phyloP scores from a whole-genome alignment of 1,284 basidiomycete genomes.

The Melampsora americana region DNA sequence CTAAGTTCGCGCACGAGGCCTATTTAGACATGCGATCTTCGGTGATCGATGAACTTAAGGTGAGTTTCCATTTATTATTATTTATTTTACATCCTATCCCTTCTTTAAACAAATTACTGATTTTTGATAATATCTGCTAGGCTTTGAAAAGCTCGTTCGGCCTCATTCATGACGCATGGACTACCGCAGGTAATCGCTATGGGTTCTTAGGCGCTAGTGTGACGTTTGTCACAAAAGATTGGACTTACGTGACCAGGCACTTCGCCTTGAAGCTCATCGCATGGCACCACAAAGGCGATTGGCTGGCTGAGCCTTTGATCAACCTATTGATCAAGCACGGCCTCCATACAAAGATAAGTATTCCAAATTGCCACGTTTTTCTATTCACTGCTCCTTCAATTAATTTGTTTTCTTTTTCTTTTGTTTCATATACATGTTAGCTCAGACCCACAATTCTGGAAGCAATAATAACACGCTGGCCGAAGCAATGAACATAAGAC shows the following conservation, averaged over 20 bases:
- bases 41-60: not conserved
- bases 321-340: too few species aligned
- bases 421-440: not conserved
- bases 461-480: constrained; percentile 15
- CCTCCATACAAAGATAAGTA: too few species aligned
- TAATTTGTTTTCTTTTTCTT: not conserved
- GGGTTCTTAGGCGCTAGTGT: constrained; percentile 4
- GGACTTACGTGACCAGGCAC: too few species aligned
- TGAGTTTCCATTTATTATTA: too few species aligned
- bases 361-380: too few species aligned
- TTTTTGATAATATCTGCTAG: not conserved
- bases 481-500: not conserved
- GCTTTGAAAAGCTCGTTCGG: not conserved
- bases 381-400: too few species aligned
- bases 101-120: too few species aligned
- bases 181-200: constrained; percentile 1
- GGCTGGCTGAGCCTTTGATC: too few species aligned
- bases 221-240: not conserved
- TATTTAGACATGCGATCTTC: not conserved
- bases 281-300: too few species aligned
- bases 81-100: too few species aligned
- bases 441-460: constrained; percentile 11
- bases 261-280: too few species aligned
- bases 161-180: constrained; percentile 12
- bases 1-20: not conserved